Evolutionary conservation across 805 yeast genomes (phyloP), one percentile per base, ranked within the genome.

Genomic region (Debaryomyces hansenii): DNA sequence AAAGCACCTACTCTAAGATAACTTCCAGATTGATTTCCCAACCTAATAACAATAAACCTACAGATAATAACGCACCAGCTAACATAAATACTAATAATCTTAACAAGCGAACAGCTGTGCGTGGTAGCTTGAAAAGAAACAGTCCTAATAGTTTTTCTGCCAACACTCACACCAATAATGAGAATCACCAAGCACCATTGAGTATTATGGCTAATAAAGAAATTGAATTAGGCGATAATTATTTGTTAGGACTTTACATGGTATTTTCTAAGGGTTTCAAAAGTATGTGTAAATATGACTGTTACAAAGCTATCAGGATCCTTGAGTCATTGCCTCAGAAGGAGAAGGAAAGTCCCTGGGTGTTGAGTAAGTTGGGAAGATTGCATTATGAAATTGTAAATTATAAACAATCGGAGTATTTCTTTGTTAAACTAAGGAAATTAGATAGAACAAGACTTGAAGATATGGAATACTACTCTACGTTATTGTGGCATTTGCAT

Each of bases 401-500:
- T 62, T 92, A 92, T 66, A 84, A 82, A 47, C 86, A 85, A 63
- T 78, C 95, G 7, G 87, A 83, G 50, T 63, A 70, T 37, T 82
- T 77, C 54, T 92, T 87, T 59, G 66, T 67, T 14, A 75, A 74
- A 53, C 72, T 94, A 45, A 75, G 96, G 44, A 70, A 70, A 45
- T 48, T 84, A 20, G 96, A 90, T 66, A 79, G 92, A 36, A 87
- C 91, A 9, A 75, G 98, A 46, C 62, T 85, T 12, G 83, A 82
- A 50, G 98, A 90, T 60, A 89, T 92, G 94, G 98, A 94, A 59
- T 82, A 84, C 55, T 90, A 81, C 60, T 90, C 97, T 0, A 92
- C 98, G 0, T 71, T 90, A 24, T 72, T 92, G 48, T 92, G 99
- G 99, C 98, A 94, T 69, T 67, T 90, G 41, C 92, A 87, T 46